phyloP scores from a whole-genome alignment of 1,284 basidiomycete species.

The Takashimella tepidaria region DNA sequence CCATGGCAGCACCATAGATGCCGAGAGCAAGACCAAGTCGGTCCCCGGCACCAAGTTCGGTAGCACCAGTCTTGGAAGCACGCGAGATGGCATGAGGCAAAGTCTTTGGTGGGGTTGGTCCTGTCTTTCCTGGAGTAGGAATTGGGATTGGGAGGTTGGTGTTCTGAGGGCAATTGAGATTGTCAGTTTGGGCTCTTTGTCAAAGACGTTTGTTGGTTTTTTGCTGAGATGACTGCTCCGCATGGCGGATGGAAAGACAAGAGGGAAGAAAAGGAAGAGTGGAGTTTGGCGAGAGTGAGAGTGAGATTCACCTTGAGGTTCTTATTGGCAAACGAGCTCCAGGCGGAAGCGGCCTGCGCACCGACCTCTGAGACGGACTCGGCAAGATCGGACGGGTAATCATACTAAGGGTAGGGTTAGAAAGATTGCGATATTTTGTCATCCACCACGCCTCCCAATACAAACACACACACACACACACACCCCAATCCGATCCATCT shows the following conservation, averaged over 20 bases:
- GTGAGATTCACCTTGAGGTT: constrained; percentile 62
- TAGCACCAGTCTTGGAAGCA: constrained; percentile 67
- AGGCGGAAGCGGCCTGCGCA: constrained; percentile 66
- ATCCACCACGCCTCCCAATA: too few species aligned
- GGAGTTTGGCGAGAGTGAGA: too few species aligned
- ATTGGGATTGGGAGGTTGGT: constrained; percentile 75
- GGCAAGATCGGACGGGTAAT: constrained; percentile 62
- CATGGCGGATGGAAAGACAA: background rate
- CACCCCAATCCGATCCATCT: too few species aligned
- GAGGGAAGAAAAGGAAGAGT: background rate
- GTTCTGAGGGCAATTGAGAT: constrained; percentile 52
- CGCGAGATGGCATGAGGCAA: constrained; percentile 88
- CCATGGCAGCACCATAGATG: constrained; percentile 75
- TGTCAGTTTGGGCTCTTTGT: background rate
- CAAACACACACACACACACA: too few species aligned
- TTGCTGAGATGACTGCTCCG: background rate
- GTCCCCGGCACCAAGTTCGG: constrained; percentile 57
- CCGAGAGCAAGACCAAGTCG: constrained; percentile 71
- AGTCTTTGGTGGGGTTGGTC: constrained; percentile 71
- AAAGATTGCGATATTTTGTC: too few species aligned
- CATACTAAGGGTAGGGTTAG: constrained; percentile 53
- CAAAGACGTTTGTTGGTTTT: background rate
- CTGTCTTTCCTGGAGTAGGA: constrained; percentile 43
- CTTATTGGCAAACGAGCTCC: constrained; percentile 79
- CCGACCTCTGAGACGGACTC: constrained; percentile 53